These are phyloP conservation scores for Rubus parviflorus DNA, from an alignment of 306 rosid genomes.

Conservation along the genomic window DNA sequence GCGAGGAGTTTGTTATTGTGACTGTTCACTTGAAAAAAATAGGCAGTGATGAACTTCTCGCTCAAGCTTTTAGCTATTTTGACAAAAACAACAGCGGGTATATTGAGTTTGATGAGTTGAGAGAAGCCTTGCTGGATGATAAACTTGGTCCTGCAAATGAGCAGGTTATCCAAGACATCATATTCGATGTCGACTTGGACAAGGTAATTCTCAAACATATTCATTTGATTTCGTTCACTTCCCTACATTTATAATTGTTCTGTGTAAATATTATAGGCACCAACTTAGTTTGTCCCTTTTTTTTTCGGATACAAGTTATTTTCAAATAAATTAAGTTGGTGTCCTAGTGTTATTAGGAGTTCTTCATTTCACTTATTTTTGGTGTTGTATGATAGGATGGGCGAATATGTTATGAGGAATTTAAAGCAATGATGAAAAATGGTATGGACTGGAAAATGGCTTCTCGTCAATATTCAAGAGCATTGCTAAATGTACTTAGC, in stretches of 20 bases:
- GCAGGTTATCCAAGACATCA: slow-evolving; percentile 67
- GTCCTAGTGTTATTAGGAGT: neutral
- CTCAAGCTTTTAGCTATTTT: slow-evolving; percentile 69
- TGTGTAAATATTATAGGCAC: no score
- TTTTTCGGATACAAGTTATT: neutral
- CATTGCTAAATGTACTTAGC: slow-evolving; percentile 74
- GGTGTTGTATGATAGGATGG: slow-evolving; percentile 58
- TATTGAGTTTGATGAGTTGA: slow-evolving; percentile 89
- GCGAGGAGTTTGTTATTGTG: slow-evolving; percentile 81
- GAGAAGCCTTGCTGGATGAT: slow-evolving; percentile 65
- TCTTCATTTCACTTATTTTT: neutral
- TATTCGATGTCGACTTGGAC: slow-evolving; percentile 81
- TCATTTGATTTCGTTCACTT: neutral
- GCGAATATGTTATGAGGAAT: slow-evolving; percentile 74
- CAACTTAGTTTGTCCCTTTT: no score
- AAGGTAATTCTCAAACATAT: slow-evolving; percentile 49
- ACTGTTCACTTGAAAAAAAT: slow-evolving; percentile 67
- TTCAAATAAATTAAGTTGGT: neutral
- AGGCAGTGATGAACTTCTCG: slow-evolving; percentile 69
- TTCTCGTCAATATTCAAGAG: slow-evolving; percentile 89
- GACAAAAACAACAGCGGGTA: slow-evolving; percentile 76
- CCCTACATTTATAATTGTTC: no score
- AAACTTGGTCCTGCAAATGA: slow-evolving; percentile 38
- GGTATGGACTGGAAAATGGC: slow-evolving; percentile 96
- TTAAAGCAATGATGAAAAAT: slow-evolving; percentile 84